A percentile compares a stretch with the other conserved stretches of the same genome.
Conservation (phyloP, 345 rosid genomes). For the Arabis alpina region DNA sequence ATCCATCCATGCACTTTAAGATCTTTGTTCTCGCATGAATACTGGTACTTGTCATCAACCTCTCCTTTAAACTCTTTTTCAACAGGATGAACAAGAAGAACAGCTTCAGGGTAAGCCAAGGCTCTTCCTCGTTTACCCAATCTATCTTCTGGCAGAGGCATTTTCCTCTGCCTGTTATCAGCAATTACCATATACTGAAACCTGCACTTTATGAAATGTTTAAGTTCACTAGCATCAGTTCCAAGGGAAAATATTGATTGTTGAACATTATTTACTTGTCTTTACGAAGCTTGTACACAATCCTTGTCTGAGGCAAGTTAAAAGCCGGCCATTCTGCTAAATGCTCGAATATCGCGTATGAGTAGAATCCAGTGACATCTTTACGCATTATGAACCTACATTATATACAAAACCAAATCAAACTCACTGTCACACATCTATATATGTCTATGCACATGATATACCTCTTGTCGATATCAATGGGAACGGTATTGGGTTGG, state of each 20-base stretch:
- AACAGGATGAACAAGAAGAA: conserved; percentile 71
- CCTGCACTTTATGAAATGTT: conserved; percentile 40
- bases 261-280: conserved; percentile 55
- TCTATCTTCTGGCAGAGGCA: conserved; percentile 90
- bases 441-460: conserved; percentile 2
- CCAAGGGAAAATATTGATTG: neutral
- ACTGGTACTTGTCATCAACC: conserved; percentile 94
- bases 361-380: conserved; percentile 71
- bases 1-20: conserved; percentile 88
- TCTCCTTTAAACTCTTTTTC: conserved; percentile 84
- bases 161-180: conserved; percentile 70
- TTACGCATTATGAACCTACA: conserved; percentile 74
- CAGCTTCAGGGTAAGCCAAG: conserved; percentile 80
- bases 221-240: conserved; percentile 2
- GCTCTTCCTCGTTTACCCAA: conserved; percentile 58
- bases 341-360: conserved; percentile 79
- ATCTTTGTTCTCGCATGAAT: conserved; percentile 80
- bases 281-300: conserved; percentile 79
- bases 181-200: conserved; percentile 77
- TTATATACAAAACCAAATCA: conserved; percentile 29
- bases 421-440: neutral
- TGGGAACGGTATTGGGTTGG: conserved; percentile 45
- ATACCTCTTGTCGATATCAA: conserved; percentile 72
- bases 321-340: conserved; percentile 75
- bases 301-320: conserved; percentile 81